Percentiles rank a stretch among this genome's conserved stretches.
phyloP scores from a whole-genome alignment of 2,329 filamentous ascomycete genomes.

The Hawksworthiomyces lignivorus region DNA sequence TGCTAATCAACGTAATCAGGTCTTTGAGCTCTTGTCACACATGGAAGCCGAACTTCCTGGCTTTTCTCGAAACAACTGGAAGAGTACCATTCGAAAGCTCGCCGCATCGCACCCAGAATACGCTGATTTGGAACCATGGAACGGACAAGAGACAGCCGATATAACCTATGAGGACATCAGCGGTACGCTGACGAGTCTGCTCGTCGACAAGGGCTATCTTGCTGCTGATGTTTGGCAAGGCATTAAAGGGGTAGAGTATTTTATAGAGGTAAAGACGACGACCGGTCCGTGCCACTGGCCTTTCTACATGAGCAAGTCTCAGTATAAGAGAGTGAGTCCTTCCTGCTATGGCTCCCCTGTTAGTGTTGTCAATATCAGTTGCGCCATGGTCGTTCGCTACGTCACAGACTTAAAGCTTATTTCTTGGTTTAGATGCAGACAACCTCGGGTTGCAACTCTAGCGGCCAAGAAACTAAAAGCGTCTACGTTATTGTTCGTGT shows the following conservation, averaged over 20 bases:
- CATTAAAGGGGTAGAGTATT: constrained; percentile 28
- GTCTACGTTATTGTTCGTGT: constrained; percentile 5
- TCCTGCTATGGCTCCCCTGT: too few relatives aligned
- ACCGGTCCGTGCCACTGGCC: constrained; percentile 26
- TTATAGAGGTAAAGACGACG: constrained; percentile 47
- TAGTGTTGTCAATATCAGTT: too few relatives aligned
- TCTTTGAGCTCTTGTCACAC: neutral
- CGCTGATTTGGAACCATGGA: constrained; percentile 30
- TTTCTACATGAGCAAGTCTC: constrained; percentile 39
- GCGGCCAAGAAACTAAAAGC: too few relatives aligned
- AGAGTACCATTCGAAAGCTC: constrained; percentile 37
- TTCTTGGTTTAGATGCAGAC: constrained; percentile 1
- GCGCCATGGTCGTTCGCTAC: too few relatives aligned
- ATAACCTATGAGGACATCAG: constrained; percentile 34
- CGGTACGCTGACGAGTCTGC: constrained; percentile 24
- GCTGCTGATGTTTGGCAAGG: constrained; percentile 20
- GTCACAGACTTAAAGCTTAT: neutral
- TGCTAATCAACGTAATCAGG: too few relatives aligned
- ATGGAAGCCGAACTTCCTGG: neutral
- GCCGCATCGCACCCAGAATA: constrained; percentile 33
- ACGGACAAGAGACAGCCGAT: constrained; percentile 36
- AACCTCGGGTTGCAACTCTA: neutral
- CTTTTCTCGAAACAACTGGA: constrained; percentile 37
- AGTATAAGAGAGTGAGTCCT: constrained; percentile 32
- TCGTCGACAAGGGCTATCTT: constrained; percentile 29